phyloP scores from a whole-genome alignment of 805 yeast genomes.

The Starmerella davenportii region DNA sequence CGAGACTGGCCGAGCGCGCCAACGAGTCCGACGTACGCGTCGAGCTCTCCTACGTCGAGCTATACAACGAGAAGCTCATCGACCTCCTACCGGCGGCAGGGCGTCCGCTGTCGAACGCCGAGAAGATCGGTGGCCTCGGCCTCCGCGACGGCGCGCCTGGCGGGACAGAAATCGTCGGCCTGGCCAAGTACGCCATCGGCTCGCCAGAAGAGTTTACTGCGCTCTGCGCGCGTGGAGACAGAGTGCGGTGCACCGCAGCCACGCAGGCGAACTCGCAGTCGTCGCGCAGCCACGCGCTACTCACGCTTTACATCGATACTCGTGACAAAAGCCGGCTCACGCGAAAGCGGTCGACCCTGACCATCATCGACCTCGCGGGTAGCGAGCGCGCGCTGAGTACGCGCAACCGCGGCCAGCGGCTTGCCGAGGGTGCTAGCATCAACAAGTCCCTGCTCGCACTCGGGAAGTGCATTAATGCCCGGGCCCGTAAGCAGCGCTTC shows the following conservation, averaged over 20 bases:
- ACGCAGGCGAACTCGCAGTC: conserved; percentile 85
- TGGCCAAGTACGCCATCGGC: conserved; percentile 43
- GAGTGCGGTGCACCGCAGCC: conserved; percentile 51
- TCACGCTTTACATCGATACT: conserved; percentile 51
- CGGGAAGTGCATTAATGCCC: conserved; percentile 86
- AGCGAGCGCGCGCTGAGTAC: conserved; percentile 89
- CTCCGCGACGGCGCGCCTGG: conserved; percentile 44
- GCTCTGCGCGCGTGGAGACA: conserved; percentile 9
- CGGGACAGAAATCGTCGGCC: conserved; percentile 39
- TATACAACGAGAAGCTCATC: conserved; percentile 75
- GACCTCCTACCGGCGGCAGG: conserved; percentile 38
- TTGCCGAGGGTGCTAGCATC: conserved; percentile 85
- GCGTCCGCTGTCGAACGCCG: neutral
- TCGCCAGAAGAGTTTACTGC: conserved; percentile 17
- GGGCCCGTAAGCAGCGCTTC: conserved; percentile 42
- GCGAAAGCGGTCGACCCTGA: conserved; percentile 28
- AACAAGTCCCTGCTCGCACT: conserved; percentile 73
- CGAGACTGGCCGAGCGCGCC: conserved; percentile 4
- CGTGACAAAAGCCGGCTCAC: conserved; percentile 16
- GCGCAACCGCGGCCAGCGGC: conserved; percentile 58
- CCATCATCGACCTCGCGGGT: conserved; percentile 86
- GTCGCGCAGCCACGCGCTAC: conserved; percentile 84
- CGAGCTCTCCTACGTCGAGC: conserved; percentile 53
- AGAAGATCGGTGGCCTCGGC: conserved; percentile 33
- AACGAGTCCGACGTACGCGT: conserved; percentile 46